A percentile compares a stretch with the other conserved stretches of the same genome.
Evolutionary conservation across 192 early-diverging fungal species (phyloP).

Genomic region (Gonapodya sp.): DNA sequence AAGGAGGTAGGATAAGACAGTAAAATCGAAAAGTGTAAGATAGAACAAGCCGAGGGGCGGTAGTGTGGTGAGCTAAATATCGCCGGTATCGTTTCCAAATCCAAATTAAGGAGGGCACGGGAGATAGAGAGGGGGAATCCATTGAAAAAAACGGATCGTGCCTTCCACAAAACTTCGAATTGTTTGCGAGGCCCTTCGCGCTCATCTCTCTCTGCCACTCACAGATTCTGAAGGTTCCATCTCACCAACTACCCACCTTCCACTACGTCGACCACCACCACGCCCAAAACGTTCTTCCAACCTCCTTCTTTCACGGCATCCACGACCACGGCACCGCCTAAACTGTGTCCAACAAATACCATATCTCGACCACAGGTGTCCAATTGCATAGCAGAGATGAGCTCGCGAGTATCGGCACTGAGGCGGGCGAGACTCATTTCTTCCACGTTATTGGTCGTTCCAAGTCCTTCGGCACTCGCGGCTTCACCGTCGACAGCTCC

Average conservation of each 20-base stretch:
- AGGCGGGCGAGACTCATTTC: slow-evolving; percentile 46
- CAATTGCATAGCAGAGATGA: slow-evolving; percentile 36
- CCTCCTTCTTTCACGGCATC: slow-evolving; percentile 42
- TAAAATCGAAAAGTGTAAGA: too few relatives aligned
- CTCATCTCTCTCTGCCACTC: not conserved
- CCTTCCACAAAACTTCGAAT: too few relatives aligned
- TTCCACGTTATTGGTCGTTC: slow-evolving; percentile 29
- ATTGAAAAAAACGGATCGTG: too few relatives aligned
- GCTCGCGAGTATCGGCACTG: slow-evolving; percentile 42
- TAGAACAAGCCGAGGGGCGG: too few relatives aligned
- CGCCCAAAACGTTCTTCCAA: slow-evolving; percentile 42
- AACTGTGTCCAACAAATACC: slow-evolving; percentile 70
- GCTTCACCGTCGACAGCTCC: slow-evolving; percentile 8
- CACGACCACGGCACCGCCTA: slow-evolving; percentile 69
- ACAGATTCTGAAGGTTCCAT: not conserved
- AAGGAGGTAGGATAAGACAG: too few relatives aligned
- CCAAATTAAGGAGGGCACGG: too few relatives aligned
- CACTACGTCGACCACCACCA: slow-evolving; percentile 68
- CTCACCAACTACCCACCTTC: slow-evolving; percentile 38
- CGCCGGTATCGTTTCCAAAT: too few relatives aligned
- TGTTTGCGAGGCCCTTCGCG: too few relatives aligned
- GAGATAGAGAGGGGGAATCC: too few relatives aligned
- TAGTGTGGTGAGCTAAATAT: too few relatives aligned
- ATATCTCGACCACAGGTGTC: slow-evolving; percentile 35
- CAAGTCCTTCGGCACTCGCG: slow-evolving; percentile 28